These are phyloP conservation scores for Fagus crenata DNA, from an alignment of 306 rosid genomes.

Conservation along the genomic window DNA sequence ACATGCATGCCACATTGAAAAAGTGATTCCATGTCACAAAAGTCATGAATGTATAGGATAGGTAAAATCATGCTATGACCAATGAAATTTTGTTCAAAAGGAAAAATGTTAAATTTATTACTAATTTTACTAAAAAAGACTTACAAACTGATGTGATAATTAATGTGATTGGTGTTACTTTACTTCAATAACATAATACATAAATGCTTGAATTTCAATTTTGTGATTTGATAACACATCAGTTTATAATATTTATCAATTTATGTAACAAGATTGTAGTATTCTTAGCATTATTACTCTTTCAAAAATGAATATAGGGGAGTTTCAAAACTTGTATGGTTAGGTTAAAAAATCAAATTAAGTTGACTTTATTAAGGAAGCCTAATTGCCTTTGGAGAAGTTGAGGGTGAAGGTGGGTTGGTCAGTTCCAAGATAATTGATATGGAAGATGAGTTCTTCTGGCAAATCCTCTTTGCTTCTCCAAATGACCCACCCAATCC, in stretches of 20 bases:
- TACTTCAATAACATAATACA: too few relatives aligned
- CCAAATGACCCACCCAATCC: constrained; percentile 93
- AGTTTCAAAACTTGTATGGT: constrained; percentile 1
- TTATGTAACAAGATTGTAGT: too few relatives aligned
- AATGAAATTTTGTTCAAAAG: too few relatives aligned
- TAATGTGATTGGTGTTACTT: too few relatives aligned
- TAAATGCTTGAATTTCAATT: too few relatives aligned
- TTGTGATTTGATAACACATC: too few relatives aligned
- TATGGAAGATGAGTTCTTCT: constrained; percentile 91
- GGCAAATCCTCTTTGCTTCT: constrained; percentile 82
- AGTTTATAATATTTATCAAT: too few relatives aligned
- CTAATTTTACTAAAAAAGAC: too few relatives aligned
- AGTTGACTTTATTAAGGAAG: background rate
- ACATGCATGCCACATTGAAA: background rate
- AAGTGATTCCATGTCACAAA: background rate
- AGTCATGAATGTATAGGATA: background rate
- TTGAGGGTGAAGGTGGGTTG: constrained; percentile 98
- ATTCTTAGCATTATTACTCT: too few relatives aligned
- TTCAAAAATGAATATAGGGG: background rate
- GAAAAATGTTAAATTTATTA: too few relatives aligned
- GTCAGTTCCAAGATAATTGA: constrained; percentile 93
- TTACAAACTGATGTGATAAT: too few relatives aligned
- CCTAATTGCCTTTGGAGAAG: constrained; percentile 71
- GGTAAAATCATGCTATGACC: too few relatives aligned
- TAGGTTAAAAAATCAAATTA: background rate